These are phyloP conservation scores for Alternaria sp. DNA, from an alignment of 2,329 filamentous ascomycete species.

Conservation along the genomic window DNA sequence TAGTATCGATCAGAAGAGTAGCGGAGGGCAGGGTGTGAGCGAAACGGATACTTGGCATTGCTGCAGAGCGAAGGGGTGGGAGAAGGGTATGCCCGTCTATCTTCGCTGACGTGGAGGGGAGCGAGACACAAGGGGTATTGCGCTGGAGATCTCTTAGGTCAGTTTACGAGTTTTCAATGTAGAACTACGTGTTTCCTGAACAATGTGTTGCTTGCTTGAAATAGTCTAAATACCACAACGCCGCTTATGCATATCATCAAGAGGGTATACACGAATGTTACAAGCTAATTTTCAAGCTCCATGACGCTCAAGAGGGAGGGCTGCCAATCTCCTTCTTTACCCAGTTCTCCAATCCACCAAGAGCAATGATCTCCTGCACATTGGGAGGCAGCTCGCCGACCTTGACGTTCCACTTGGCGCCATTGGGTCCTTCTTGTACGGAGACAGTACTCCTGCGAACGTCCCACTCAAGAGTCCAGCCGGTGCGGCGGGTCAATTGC, in stretches of 20 bases:
- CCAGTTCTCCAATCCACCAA: slow-evolving; percentile 83
- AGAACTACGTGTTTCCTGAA: background rate
- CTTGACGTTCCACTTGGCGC: slow-evolving; percentile 76
- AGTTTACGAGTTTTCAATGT: background rate
- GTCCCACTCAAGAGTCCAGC: slow-evolving; percentile 87
- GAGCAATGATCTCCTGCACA: slow-evolving; percentile 70
- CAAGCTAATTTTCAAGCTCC: background rate
- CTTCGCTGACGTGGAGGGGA: background rate
- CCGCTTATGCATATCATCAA: slow-evolving; percentile 14
- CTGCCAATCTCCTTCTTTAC: slow-evolving; percentile 72
- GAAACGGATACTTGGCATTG: slow-evolving; percentile 40
- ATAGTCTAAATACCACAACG: slow-evolving; percentile 5
- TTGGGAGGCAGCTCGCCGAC: slow-evolving; percentile 85
- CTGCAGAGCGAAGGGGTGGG: slow-evolving; percentile 32
- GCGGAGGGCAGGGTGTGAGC: slow-evolving; percentile 22
- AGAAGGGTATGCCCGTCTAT: slow-evolving; percentile 31
- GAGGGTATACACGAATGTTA: slow-evolving; percentile 16
- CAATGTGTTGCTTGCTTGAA: slow-evolving; percentile 4
- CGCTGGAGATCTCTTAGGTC: background rate
- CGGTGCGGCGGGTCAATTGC: slow-evolving; percentile 73
- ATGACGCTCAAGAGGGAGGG: slow-evolving; percentile 21
- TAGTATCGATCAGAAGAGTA: slow-evolving; percentile 47
- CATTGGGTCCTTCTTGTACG: slow-evolving; percentile 73
- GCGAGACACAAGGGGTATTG: background rate
- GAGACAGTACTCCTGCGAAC: slow-evolving; percentile 74